These are phyloP conservation scores for Ulota crispa DNA, from an alignment of 225 moss, liverwort and hornwort genomes.

Conservation along the genomic window DNA sequence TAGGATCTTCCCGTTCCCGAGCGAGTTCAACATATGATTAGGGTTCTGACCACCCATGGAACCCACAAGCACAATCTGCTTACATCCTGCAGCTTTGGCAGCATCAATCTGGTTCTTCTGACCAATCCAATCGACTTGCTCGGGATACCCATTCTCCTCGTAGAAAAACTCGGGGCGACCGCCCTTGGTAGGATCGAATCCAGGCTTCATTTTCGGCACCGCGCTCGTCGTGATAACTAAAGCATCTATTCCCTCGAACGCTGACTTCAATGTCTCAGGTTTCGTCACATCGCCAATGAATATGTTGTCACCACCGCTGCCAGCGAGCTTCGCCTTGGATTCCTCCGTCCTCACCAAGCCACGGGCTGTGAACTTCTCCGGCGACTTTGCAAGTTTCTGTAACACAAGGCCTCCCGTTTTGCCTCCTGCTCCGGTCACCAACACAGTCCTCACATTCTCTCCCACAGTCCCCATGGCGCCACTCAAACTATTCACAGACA, in stretches of 20 bases:
- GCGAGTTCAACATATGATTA: slow-evolving; percentile 66
- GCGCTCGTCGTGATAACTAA: slow-evolving; percentile 81
- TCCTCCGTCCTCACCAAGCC: slow-evolving; percentile 80
- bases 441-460: slow-evolving; percentile 55
- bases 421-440: slow-evolving; percentile 88
- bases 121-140: slow-evolving; percentile 83
- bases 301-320: slow-evolving; percentile 49
- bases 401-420: slow-evolving; percentile 69
- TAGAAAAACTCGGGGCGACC: slow-evolving; percentile 83
- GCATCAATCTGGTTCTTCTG: slow-evolving; percentile 81
- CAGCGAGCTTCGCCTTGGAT: slow-evolving; percentile 43
- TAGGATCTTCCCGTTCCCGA: slow-evolving; percentile 89
- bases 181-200: slow-evolving; percentile 80
- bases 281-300: slow-evolving; percentile 75
- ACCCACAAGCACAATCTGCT: slow-evolving; percentile 80
- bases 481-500: background rate
- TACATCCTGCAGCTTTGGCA: slow-evolving; percentile 77
- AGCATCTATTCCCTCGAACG: slow-evolving; percentile 62
- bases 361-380: slow-evolving; percentile 59
- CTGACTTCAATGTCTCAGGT: slow-evolving; percentile 44
- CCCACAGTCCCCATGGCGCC: slow-evolving; percentile 37
- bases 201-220: slow-evolving; percentile 89
- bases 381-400: slow-evolving; percentile 59
- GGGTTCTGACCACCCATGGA: slow-evolving; percentile 94
- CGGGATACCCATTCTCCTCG: slow-evolving; percentile 67